Evolutionary conservation across 352 stramenopile genomes (phyloP).

Genomic region (Phytophthora tentaculata): DNA sequence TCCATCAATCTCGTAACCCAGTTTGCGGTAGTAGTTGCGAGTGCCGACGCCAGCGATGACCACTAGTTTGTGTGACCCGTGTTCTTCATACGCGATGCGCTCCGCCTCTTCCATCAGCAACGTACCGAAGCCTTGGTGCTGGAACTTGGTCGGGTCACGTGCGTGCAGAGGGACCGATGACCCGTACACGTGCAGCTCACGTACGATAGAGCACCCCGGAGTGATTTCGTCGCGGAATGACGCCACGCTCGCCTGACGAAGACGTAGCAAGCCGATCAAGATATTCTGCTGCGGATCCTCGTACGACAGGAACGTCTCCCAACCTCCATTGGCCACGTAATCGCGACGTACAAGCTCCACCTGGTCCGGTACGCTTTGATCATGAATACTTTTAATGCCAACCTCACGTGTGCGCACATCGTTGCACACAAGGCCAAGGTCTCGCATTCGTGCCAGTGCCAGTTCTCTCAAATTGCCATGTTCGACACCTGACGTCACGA

Average conservation of each 20-base stretch:
- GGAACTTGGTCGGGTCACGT: slow-evolving; percentile 96
- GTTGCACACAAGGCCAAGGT: slow-evolving; percentile 92
- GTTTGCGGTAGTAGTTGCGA: slow-evolving; percentile 97
- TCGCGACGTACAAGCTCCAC: slow-evolving; percentile 97
- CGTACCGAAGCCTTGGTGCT: slow-evolving; percentile 97
- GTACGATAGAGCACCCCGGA: slow-evolving; percentile 74
- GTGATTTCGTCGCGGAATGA: slow-evolving; percentile 87
- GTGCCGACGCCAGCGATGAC: slow-evolving; percentile 97
- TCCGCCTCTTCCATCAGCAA: slow-evolving; percentile 98
- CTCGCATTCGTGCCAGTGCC: slow-evolving; percentile 91
- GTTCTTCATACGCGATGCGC: slow-evolving; percentile 94
- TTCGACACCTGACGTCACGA: slow-evolving; percentile 96
- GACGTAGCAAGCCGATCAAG: slow-evolving; percentile 94
- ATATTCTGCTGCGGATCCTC: slow-evolving; percentile 97
- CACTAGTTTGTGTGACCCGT: slow-evolving; percentile 95
- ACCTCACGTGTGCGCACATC: slow-evolving; percentile 96
- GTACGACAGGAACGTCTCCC: slow-evolving; percentile 97
- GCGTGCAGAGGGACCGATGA: slow-evolving; percentile 94
- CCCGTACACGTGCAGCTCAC: slow-evolving; percentile 97
- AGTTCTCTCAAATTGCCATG: slow-evolving; percentile 96
- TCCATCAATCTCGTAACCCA: slow-evolving; percentile 97
- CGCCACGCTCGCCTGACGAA: slow-evolving; percentile 88
- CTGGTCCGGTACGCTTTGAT: slow-evolving; percentile 92
- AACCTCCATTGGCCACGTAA: slow-evolving; percentile 96
- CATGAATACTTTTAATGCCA: slow-evolving; percentile 97